Evolutionary conservation across 2,329 filamentous ascomycete species (phyloP).

Genomic region (Paracoccidioides brasiliensis): DNA sequence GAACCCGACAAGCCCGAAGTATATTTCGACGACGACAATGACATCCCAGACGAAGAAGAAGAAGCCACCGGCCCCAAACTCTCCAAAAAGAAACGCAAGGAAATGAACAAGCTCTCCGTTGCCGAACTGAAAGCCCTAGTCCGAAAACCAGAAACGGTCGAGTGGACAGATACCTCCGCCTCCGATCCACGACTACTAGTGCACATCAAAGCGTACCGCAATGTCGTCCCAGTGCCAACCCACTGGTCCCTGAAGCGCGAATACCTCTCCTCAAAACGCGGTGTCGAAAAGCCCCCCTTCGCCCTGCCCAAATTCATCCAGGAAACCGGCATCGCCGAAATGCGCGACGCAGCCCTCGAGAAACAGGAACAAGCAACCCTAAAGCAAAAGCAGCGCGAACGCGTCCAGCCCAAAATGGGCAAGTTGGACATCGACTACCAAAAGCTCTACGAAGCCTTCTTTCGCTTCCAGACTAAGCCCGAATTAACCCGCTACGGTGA

Average conservation of each 20-base stretch:
- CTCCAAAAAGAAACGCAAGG: constrained; percentile 91
- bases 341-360: constrained; percentile 91
- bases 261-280: constrained; percentile 91
- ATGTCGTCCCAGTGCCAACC: constrained; percentile 83
- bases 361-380: constrained; percentile 86
- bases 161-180: constrained; percentile 93
- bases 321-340: constrained; percentile 93
- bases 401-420: constrained; percentile 90
- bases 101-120: constrained; percentile 81
- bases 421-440: constrained; percentile 98
- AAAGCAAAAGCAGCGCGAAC: constrained; percentile 90
- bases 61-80: constrained; percentile 52
- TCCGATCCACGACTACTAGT: constrained; percentile 79
- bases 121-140: constrained; percentile 91
- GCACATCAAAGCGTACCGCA: constrained; percentile 87
- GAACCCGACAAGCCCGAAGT: constrained; percentile 72
- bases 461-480: constrained; percentile 93
- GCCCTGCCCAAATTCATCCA: constrained; percentile 90
- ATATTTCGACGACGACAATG: constrained; percentile 69
- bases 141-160: constrained; percentile 80
- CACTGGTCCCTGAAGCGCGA: constrained; percentile 97
- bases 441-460: constrained; percentile 96
- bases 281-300: constrained; percentile 91
- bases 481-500: constrained; percentile 88
- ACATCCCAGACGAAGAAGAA: constrained; percentile 66